These are phyloP conservation scores for Globisporangium okanoganense DNA, from an alignment of 352 stramenopile species.

Conservation along the genomic window DNA sequence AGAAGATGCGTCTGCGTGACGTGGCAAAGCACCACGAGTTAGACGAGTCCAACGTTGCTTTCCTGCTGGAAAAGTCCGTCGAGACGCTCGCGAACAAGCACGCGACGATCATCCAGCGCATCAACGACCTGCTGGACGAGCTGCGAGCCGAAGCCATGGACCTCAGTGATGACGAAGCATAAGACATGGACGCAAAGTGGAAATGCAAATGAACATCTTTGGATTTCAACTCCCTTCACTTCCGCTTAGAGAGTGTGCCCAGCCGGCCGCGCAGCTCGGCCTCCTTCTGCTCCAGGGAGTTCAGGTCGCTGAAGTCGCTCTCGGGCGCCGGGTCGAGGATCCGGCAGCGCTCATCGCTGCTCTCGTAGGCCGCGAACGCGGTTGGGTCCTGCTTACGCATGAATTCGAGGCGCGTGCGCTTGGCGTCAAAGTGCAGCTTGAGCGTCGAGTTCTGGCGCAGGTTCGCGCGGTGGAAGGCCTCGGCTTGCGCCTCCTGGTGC, in stretches of 20 bases:
- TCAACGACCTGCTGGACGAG: conserved; percentile 81
- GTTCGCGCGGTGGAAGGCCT: conserved; percentile 51
- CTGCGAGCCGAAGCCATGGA: conserved; percentile 54
- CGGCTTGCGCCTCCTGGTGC: conserved; percentile 58
- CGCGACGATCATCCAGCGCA: conserved; percentile 55
- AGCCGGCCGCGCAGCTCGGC: conserved; percentile 49
- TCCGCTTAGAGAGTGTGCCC: conserved; percentile 35
- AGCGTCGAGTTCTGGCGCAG: conserved; percentile 66
- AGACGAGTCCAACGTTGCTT: conserved; percentile 35
- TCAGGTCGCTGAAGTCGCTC: conserved; percentile 44
- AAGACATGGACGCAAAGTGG: background rate
- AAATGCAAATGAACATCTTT: background rate
- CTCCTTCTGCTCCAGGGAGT: conserved; percentile 46
- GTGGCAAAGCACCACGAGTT: conserved; percentile 29
- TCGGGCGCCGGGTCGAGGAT: conserved; percentile 51
- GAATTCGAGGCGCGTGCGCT: conserved; percentile 66
- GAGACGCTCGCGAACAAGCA: conserved; percentile 48
- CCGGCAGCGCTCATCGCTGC: conserved; percentile 26
- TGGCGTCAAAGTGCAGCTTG: conserved; percentile 70
- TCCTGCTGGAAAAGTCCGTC: conserved; percentile 66
- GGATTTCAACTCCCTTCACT: background rate
- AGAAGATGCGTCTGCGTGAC: conserved; percentile 70
- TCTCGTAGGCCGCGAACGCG: conserved; percentile 47
- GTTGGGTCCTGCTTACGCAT: conserved; percentile 58
- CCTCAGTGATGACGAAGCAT: conserved; percentile 26